A percentile compares a stretch with the other conserved stretches of the same genome.
phyloP scores from a whole-genome alignment of 2,329 filamentous ascomycete species.

The Fusarium dlaminii region DNA sequence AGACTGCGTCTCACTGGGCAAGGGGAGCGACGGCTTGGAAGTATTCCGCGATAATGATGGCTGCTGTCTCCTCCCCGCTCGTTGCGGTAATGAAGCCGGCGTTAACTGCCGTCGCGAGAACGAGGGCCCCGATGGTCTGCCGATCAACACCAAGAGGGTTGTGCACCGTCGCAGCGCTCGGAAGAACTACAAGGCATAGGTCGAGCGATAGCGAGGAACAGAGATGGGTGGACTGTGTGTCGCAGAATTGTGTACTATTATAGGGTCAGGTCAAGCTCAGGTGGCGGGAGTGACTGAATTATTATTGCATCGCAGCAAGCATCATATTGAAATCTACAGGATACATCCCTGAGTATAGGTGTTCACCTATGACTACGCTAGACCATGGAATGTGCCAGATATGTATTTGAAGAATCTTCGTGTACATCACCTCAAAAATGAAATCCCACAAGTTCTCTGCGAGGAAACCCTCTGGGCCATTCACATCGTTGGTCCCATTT shows the following conservation, averaged over 20 bases:
- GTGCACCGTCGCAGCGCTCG: not conserved
- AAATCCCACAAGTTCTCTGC: no score
- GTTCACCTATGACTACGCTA: not conserved
- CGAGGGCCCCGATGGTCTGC: not conserved
- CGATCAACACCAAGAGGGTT: not conserved
- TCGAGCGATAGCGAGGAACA: not conserved
- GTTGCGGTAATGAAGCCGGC: not conserved
- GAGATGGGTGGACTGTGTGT: no score
- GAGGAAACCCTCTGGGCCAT: not conserved
- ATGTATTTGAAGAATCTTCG: not conserved
- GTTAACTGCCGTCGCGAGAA: slow-evolving; percentile 2
- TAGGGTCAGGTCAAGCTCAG: no score
- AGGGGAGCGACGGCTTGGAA: not conserved
- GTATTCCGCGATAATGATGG: not conserved
- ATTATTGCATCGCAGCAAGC: not conserved
- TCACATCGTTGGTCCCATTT: not conserved
- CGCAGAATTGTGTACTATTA: not conserved
- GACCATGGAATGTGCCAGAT: not conserved
- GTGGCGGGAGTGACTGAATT: not conserved
- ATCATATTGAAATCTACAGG: no score
- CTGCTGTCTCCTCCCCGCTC: not conserved
- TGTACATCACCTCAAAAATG: not conserved
- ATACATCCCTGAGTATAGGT: accelerated
- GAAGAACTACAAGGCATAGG: not conserved
- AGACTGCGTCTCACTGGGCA: not conserved